Evolutionary conservation across 1,284 basidiomycete species (phyloP).

Genomic region (Xanthoconium separans): DNA sequence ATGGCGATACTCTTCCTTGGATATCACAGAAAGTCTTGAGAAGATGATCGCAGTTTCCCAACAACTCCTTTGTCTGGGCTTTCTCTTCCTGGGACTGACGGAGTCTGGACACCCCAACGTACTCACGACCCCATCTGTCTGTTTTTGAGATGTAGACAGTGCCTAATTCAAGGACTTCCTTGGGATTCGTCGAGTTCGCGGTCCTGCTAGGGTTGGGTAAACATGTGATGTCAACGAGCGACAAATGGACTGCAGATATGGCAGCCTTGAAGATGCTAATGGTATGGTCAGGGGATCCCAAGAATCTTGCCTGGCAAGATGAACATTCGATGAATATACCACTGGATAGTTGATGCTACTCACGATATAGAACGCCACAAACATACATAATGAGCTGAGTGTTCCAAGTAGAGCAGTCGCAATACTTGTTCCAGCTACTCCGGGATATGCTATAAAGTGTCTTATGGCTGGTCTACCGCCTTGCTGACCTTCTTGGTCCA

Average conservation of each 20-base stretch:
- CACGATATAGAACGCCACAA: conserved; percentile 68
- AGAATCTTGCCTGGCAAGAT: conserved; percentile 53
- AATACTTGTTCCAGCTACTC: conserved; percentile 71
- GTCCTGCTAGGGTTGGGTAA: conserved; percentile 12
- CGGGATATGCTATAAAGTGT: conserved; percentile 74
- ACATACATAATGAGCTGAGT: conserved; percentile 53
- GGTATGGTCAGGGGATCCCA: conserved; percentile 65
- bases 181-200: conserved; percentile 13
- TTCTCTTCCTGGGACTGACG: conserved; percentile 47
- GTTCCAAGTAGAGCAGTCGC: conserved; percentile 48
- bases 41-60: conserved; percentile 56
- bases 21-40: conserved; percentile 26
- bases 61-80: conserved; percentile 44
- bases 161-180: conserved; percentile 11
- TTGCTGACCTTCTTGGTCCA: conserved; percentile 48
- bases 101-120: conserved; percentile 49
- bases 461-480: conserved; percentile 39
- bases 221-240: conserved; percentile 40
- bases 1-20: conserved; percentile 24
- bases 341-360: conserved; percentile 31
- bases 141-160: conserved; percentile 57
- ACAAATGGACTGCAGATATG: conserved; percentile 61
- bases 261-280: conserved; percentile 64
- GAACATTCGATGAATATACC: neutral
- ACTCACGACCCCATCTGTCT: conserved; percentile 52